Evolutionary conservation across 139 green algal genomes (phyloP), one percentile per base, ranked within the genome.

Genomic region (Coelastrella sp.): DNA sequence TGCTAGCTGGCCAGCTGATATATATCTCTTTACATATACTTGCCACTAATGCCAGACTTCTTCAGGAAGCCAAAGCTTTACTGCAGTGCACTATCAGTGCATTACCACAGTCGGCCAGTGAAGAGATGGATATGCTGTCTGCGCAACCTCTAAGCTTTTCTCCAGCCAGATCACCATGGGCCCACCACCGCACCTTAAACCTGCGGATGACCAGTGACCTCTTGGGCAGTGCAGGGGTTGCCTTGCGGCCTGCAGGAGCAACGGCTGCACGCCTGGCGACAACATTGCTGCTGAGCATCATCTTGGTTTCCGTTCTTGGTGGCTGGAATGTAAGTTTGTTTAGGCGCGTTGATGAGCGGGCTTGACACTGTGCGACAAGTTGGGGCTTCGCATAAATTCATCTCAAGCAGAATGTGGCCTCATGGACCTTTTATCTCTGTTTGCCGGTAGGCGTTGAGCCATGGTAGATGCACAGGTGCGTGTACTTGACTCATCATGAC

Each of bases 251-350:
- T 24, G 59, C 81, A n/a, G 74, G 25, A 35, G 82, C 82, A 24
- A 78, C 63, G 10, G 27, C 82, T 35, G 82, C 82, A 25, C 82
- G 61, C 82, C 63, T 87, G 61, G 82, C 14, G 25, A 87, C 63
- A 35, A 61, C n/a, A 19, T 86, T 78, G 82, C 82, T 87, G 78
- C 60, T 68, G 61, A 87, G 82, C 82, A 87, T 87, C 82, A 87
- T 87, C 10, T 87, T 87, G 63, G 25, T 17, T 14, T 11, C 25
- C 6, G 8, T 76, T 7, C 10, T 76, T 24, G 68, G 63, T 70
- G n/a, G 68, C 68, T 27, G 68, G 24, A 76, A 76, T 19, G 19
- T 24, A 76, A 25, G 24, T 11, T 76, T 15, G n/a, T 76, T 25
- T 11, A 15, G 14, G 63, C 68, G 68, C 19, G 17, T 8, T 49